These are phyloP conservation scores for Oxyria digyna DNA, from an alignment of 148 eudicot species.

Conservation along the genomic window DNA sequence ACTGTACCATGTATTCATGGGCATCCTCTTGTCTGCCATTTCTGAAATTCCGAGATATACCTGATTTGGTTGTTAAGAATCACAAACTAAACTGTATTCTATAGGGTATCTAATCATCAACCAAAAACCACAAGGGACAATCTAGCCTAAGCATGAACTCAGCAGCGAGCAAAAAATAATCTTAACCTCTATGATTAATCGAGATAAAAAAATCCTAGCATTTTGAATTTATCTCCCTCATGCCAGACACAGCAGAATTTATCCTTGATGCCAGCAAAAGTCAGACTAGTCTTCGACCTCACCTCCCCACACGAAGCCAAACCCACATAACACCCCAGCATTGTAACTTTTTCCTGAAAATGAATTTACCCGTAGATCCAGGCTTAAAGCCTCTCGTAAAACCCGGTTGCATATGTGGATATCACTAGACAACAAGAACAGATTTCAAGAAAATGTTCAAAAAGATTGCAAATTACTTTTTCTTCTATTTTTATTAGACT, in stretches of 20 bases:
- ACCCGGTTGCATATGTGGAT: background rate
- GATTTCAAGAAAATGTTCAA: background rate
- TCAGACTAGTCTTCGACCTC: background rate
- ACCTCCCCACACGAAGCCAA: background rate
- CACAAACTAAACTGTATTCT: slow-evolving; percentile 5
- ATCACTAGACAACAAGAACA: background rate
- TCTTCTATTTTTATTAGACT: background rate
- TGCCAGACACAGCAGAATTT: background rate
- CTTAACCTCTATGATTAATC: background rate
- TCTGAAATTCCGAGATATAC: slow-evolving; percentile 72
- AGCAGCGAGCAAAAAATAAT: background rate
- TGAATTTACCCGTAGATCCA: background rate
- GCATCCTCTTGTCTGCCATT: slow-evolving; percentile 94
- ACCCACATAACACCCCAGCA: background rate
- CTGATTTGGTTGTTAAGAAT: slow-evolving; percentile 50
- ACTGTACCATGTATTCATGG: slow-evolving; percentile 93
- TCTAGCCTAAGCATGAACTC: background rate
- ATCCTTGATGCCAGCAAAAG: no score
- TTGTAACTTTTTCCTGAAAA: background rate
- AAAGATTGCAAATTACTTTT: background rate
- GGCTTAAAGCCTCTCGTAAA: background rate
- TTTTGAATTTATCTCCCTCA: background rate
- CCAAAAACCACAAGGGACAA: background rate
- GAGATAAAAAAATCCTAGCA: background rate
- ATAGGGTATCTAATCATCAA: background rate